These are phyloP conservation scores for Exophiala sideris DNA, from an alignment of 2,329 filamentous ascomycete genomes.

Conservation along the genomic window DNA sequence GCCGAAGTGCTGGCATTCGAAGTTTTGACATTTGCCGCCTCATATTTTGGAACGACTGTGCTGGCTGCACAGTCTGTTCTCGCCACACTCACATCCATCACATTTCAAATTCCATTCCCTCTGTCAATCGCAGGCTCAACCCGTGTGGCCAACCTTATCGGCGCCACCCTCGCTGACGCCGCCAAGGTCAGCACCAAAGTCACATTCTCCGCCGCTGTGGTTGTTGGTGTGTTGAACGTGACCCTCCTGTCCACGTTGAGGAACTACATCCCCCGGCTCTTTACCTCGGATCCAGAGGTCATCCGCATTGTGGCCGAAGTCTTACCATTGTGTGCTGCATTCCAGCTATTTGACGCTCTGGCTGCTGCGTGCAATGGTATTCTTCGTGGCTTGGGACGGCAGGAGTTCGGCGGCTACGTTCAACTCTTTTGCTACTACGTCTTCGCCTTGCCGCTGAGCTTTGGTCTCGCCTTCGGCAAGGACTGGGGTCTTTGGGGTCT, in stretches of 20 bases:
- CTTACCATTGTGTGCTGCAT: conserved; percentile 77
- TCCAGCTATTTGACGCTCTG: conserved; percentile 85
- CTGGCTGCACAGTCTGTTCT: conserved; percentile 87
- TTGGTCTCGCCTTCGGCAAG: conserved; percentile 72
- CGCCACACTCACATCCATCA: conserved; percentile 71
- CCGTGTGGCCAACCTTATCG: conserved; percentile 86
- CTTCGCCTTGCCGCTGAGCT: conserved; percentile 78
- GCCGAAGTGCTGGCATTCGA: conserved; percentile 94
- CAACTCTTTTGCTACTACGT: conserved; percentile 84
- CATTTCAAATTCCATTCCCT: conserved; percentile 90
- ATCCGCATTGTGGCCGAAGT: conserved; percentile 64
- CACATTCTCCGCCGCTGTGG: conserved; percentile 61
- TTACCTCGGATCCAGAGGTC: conserved; percentile 71
- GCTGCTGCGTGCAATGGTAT: conserved; percentile 78
- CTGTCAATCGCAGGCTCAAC: conserved; percentile 85
- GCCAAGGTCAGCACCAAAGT: conserved; percentile 80
- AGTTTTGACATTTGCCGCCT: conserved; percentile 77
- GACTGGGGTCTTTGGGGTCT: conserved; percentile 75
- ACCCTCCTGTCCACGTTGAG: conserved; percentile 65
- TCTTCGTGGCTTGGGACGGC: conserved; percentile 79
- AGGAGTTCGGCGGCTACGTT: conserved; percentile 85
- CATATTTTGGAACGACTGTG: conserved; percentile 72
- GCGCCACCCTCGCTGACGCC: conserved; percentile 74
- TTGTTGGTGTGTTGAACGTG: conserved; percentile 78
- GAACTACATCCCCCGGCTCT: conserved; percentile 70